Evolutionary conservation across 192 early-diverging fungal genomes (phyloP).

Genomic region (Mortierella antarctica): DNA sequence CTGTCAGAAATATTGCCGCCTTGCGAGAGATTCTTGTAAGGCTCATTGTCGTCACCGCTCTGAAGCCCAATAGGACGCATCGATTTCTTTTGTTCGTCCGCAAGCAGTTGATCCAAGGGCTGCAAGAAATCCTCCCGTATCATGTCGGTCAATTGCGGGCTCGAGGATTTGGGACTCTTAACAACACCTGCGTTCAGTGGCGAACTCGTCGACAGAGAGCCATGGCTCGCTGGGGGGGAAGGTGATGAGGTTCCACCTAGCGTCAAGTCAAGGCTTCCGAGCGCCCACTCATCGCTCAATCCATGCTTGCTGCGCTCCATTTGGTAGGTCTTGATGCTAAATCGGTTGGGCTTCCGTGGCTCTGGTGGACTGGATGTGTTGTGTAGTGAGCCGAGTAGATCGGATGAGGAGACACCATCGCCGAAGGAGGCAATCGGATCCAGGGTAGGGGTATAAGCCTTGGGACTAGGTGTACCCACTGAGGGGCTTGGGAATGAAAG

Average conservation of each 20-base stretch:
- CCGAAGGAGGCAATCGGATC: constrained; percentile 1
- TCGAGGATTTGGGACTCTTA: background rate
- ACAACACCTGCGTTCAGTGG: constrained; percentile 9
- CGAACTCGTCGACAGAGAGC: constrained; percentile 7
- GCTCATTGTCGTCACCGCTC: background rate
- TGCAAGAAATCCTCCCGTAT: too few relatives aligned
- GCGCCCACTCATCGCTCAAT: constrained; percentile 24
- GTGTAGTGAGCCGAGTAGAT: background rate
- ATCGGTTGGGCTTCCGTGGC: constrained; percentile 12
- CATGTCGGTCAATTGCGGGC: too few relatives aligned
- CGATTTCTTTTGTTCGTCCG: too few relatives aligned
- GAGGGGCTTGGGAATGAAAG: constrained; percentile 11
- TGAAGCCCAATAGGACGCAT: background rate
- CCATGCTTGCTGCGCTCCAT: constrained; percentile 34
- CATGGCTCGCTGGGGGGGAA: background rate
- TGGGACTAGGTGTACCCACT: background rate
- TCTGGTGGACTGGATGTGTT: constrained; percentile 11
- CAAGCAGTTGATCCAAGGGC: too few relatives aligned
- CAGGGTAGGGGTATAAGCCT: constrained; percentile 2
- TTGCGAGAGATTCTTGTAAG: background rate
- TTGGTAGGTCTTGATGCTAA: constrained; percentile 48
- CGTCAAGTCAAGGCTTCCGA: constrained; percentile 1
- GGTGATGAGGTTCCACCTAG: background rate
- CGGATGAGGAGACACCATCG: constrained; percentile 12
- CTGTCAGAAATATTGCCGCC: constrained; percentile 16